Evolutionary conservation across 805 yeast genomes (phyloP).

Genomic region (Middelhovenomyces tepae): DNA sequence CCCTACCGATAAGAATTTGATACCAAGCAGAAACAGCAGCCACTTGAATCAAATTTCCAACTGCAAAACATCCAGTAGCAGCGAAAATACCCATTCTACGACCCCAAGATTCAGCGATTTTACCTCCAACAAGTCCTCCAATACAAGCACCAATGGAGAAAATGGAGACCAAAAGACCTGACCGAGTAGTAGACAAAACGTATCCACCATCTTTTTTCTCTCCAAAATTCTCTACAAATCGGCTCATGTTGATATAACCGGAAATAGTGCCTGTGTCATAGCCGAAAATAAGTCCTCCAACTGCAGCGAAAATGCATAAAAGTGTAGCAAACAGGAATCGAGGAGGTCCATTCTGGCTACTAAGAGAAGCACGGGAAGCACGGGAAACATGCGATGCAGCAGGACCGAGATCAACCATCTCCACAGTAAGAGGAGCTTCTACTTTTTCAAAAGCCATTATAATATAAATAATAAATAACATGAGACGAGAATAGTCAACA

Average conservation of each 20-base stretch:
- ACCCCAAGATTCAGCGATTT: conserved; percentile 45
- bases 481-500: no score
- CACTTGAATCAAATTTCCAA: conserved; percentile 46
- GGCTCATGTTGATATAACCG: conserved; percentile 53
- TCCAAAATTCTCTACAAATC: conserved; percentile 44
- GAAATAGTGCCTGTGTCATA: conserved; percentile 65
- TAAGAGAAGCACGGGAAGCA: background rate
- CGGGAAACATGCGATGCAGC: no score
- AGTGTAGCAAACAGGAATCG: conserved; percentile 13
- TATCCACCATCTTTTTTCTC: conserved; percentile 29
- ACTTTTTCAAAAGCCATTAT: no score
- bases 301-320: conserved; percentile 45
- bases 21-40: conserved; percentile 32
- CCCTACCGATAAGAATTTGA: conserved; percentile 58
- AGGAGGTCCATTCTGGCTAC: background rate
- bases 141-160: conserved; percentile 62
- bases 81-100: conserved; percentile 33
- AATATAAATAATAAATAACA: no score
- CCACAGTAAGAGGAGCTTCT: no score
- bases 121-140: conserved; percentile 59
- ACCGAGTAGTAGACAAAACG: conserved; percentile 42
- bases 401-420: no score
- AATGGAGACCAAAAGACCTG: conserved; percentile 64
- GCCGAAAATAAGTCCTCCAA: conserved; percentile 60
- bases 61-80: conserved; percentile 40